Percentiles rank a stretch among this genome's conserved stretches.
These are phyloP conservation scores for Schizochytrium sp. DNA, from an alignment of 108 stramenopile genomes.

Conservation along the genomic window DNA sequence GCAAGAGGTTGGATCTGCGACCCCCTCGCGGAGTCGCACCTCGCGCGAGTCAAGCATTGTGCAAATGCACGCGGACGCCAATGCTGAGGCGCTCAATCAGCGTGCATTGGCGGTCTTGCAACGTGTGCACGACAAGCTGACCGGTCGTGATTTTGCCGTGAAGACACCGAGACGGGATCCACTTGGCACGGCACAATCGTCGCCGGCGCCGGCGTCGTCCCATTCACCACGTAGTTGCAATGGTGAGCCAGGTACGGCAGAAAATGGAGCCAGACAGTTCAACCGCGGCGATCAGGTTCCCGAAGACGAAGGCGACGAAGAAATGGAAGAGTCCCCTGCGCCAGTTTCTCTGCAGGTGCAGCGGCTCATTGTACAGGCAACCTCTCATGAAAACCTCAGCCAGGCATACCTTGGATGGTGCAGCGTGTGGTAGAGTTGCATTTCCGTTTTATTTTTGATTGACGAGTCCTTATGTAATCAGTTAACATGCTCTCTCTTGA, in stretches of 20 bases:
- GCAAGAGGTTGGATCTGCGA: neutral
- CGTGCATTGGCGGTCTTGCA: conserved; percentile 87
- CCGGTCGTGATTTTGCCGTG: conserved; percentile 78
- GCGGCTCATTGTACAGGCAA: conserved; percentile 84
- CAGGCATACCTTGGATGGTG: conserved; percentile 95
- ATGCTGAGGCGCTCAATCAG: conserved; percentile 68
- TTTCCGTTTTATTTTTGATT: no score
- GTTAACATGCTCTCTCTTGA: no score
- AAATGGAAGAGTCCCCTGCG: conserved; percentile 44
- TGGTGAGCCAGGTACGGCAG: no score
- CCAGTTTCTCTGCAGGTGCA: conserved; percentile 87
- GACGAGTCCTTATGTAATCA: no score
- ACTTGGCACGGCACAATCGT: neutral
- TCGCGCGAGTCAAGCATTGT: conserved; percentile 23
- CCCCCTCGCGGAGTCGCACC: neutral
- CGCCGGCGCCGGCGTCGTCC: no score
- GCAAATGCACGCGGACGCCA: conserved; percentile 20
- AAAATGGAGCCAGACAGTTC: no score
- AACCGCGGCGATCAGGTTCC: no score
- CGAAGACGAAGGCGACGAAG: conserved; percentile 34
- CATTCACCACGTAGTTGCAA: no score
- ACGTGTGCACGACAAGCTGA: conserved; percentile 91
- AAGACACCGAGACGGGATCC: neutral
- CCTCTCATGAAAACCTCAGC: conserved; percentile 84
- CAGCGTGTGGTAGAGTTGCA: conserved; percentile 68